Percentiles rank a stretch among this genome's conserved stretches.
Conservation (phyloP, 2,329 filamentous ascomycete species). For the Intubia oerlemansii region DNA sequence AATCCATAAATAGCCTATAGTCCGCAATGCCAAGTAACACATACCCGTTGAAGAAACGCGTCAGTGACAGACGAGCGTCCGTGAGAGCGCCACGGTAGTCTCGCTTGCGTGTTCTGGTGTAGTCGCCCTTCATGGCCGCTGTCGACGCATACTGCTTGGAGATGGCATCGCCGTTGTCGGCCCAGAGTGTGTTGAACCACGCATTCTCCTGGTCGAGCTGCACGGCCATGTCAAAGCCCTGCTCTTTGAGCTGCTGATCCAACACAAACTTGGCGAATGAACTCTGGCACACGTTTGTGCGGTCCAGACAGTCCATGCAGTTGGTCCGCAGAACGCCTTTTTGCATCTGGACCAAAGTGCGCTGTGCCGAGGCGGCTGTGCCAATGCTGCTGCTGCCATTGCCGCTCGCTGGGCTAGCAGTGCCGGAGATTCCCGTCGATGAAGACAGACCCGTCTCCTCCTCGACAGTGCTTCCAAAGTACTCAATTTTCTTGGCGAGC, state of each 20-base stretch:
- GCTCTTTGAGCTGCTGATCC: slow-evolving; percentile 53
- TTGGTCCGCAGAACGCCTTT: slow-evolving; percentile 75
- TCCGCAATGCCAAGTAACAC: too few relatives aligned
- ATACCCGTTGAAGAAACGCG: slow-evolving; percentile 47
- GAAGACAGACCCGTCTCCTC: too few relatives aligned
- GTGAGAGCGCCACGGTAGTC: slow-evolving; percentile 82
- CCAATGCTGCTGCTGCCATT: not conserved
- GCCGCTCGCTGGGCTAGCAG: not conserved
- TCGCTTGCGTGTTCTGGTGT: slow-evolving; percentile 74
- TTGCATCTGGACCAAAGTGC: slow-evolving; percentile 28
- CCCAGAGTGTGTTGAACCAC: slow-evolving; percentile 96
- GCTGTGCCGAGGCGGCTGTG: slow-evolving; percentile 7
- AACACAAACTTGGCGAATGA: slow-evolving; percentile 70
- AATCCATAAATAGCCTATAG: too few relatives aligned
- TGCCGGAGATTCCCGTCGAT: not conserved
- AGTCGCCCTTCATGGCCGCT: slow-evolving; percentile 89
- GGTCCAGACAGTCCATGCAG: slow-evolving; percentile 95
- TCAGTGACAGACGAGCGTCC: slow-evolving; percentile 75
- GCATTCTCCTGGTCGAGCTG: slow-evolving; percentile 58
- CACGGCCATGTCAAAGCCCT: slow-evolving; percentile 55
- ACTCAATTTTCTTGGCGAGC: slow-evolving; percentile 44
- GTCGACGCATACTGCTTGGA: slow-evolving; percentile 93
- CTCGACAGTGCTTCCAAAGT: slow-evolving; percentile 48
- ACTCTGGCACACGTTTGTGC: slow-evolving; percentile 90
- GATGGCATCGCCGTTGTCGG: slow-evolving; percentile 90